A percentile compares a stretch with the other conserved stretches of the same genome.
These are phyloP conservation scores for Pogostemon cablin DNA, from an alignment of 257 asterid species.

Conservation along the genomic window DNA sequence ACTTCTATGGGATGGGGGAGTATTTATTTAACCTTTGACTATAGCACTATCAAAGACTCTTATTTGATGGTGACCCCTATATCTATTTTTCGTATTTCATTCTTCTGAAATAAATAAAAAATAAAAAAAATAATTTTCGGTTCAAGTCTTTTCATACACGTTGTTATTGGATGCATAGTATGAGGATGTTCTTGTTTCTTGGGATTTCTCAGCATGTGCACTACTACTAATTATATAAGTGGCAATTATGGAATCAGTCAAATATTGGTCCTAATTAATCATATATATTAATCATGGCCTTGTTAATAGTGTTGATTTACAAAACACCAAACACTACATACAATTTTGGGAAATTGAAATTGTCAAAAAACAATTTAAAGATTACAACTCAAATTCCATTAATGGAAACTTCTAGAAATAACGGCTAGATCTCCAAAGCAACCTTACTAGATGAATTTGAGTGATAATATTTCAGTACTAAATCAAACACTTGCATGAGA, in stretches of 20 bases:
- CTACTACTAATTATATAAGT: background rate
- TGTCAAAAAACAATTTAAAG: too few relatives aligned
- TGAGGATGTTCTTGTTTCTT: background rate
- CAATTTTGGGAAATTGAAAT: too few relatives aligned
- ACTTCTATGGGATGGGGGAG: too few relatives aligned
- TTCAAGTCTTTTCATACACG: conserved; percentile 1
- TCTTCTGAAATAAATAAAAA: background rate
- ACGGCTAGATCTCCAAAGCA: too few relatives aligned
- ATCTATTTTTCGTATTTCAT: background rate
- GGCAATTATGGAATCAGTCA: conserved; percentile 5
- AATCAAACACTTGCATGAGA: too few relatives aligned
- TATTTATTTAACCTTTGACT: conserved; percentile 24
- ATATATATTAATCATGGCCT: too few relatives aligned
- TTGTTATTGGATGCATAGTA: conserved; percentile 21
- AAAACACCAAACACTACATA: too few relatives aligned
- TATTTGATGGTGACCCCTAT: conserved; percentile 22
- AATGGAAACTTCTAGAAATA: too few relatives aligned
- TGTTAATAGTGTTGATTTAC: too few relatives aligned
- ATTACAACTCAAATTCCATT: too few relatives aligned
- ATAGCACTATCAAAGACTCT: conserved; percentile 5
- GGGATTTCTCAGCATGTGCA: background rate
- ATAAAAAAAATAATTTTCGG: background rate
- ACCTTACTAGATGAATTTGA: too few relatives aligned
- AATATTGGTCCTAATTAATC: background rate
- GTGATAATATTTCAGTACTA: too few relatives aligned